Percentiles rank a stretch among this genome's conserved stretches.
These are phyloP conservation scores for Endocalyx cinctus DNA, from an alignment of 2,329 filamentous ascomycete genomes.

Conservation along the genomic window DNA sequence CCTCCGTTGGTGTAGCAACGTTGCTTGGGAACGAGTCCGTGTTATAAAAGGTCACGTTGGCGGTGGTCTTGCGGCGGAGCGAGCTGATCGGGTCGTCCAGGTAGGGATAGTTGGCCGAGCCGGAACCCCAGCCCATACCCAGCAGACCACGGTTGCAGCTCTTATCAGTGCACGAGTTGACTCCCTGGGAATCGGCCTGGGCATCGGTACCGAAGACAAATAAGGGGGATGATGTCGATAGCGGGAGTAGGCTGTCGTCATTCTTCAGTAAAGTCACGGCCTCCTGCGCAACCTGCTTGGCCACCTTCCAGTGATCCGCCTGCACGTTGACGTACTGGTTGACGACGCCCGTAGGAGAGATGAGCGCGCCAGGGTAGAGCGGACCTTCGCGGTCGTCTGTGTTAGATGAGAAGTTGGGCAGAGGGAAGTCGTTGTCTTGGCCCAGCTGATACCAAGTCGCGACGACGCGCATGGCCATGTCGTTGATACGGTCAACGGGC, in stretches of 20 bases:
- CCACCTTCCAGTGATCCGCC: constrained; percentile 44
- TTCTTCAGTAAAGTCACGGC: constrained; percentile 59
- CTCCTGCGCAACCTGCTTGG: constrained; percentile 51
- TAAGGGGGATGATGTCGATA: constrained; percentile 32
- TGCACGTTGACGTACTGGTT: constrained; percentile 67
- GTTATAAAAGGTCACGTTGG: constrained; percentile 52
- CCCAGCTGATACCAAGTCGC: constrained; percentile 57
- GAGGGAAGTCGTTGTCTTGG: constrained; percentile 53
- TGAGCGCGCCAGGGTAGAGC: constrained; percentile 52
- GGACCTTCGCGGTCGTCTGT: constrained; percentile 51
- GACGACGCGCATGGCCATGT: constrained; percentile 51
- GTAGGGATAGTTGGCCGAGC: constrained; percentile 63
- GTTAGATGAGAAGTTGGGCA: constrained; percentile 55
- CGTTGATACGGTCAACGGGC: constrained; percentile 51
- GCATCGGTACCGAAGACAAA: constrained; percentile 53
- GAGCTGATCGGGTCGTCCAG: constrained; percentile 62
- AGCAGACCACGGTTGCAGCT: constrained; percentile 66
- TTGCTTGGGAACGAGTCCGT: constrained; percentile 56
- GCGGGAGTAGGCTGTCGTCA: constrained; percentile 53
- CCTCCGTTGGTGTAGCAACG: constrained; percentile 28
- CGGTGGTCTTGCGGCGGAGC: constrained; percentile 42
- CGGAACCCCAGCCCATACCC: constrained; percentile 71
- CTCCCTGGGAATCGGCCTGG: constrained; percentile 45
- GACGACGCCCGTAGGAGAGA: constrained; percentile 57
- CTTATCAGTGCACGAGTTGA: constrained; percentile 63